These are phyloP conservation scores for Pythium chondricola DNA, from an alignment of 352 stramenopile species.

Conservation along the genomic window DNA sequence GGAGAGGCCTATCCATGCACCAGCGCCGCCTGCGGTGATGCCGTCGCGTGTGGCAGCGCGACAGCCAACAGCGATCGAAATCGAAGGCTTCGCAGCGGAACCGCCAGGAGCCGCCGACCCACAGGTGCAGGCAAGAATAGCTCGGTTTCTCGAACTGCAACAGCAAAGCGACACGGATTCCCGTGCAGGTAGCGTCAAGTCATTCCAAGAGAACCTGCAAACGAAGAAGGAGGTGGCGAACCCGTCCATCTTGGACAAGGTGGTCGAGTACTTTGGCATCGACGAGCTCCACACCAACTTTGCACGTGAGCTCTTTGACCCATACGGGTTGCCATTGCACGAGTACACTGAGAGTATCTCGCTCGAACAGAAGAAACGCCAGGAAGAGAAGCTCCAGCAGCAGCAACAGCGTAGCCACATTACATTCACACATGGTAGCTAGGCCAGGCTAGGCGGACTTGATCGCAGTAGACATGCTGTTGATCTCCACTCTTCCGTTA, in stretches of 20 bases:
- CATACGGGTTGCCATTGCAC: constrained; percentile 53
- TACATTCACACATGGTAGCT: constrained; percentile 5
- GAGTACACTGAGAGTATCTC: constrained; percentile 63
- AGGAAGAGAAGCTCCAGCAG: constrained; percentile 27
- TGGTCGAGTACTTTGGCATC: constrained; percentile 84
- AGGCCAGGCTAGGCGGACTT: constrained; percentile 2
- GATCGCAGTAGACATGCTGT: not conserved
- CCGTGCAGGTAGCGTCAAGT: constrained; percentile 3
- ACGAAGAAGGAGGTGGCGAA: constrained; percentile 84
- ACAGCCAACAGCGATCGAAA: not conserved
- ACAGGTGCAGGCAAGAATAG: constrained; percentile 55
- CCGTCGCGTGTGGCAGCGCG: not conserved
- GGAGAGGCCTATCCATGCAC: not conserved
- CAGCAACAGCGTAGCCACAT: constrained; percentile 32
- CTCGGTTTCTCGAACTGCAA: constrained; percentile 44
- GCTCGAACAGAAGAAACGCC: constrained; percentile 53
- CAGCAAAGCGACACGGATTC: constrained; percentile 4
- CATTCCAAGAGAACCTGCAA: constrained; percentile 65
- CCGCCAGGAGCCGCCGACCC: constrained; percentile 18
- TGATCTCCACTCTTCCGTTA: constrained; percentile 3
- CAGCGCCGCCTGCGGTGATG: not conserved
- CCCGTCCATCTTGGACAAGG: constrained; percentile 82
- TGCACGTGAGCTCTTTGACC: constrained; percentile 53
- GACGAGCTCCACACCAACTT: constrained; percentile 80
- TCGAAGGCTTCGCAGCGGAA: constrained; percentile 30